Percentiles rank a stretch among this genome's conserved stretches.
phyloP scores from a whole-genome alignment of 768 basidiomycete genomes.

The Suillus clintonianus region DNA sequence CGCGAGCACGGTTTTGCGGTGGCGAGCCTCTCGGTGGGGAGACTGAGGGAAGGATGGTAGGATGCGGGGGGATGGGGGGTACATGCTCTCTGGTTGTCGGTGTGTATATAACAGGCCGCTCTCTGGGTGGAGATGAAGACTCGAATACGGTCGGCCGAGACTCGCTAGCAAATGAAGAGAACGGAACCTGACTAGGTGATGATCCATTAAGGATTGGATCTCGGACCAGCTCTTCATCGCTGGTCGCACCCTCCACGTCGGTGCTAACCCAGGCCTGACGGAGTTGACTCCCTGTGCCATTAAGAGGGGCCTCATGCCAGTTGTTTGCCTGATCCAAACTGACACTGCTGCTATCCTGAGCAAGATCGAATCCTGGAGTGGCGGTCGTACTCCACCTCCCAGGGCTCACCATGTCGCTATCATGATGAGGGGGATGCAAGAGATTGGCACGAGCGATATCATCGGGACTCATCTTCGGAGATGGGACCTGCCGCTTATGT shows the following conservation, averaged over 20 bases:
- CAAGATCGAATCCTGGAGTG: conserved; percentile 59
- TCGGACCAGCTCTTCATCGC: conserved; percentile 27
- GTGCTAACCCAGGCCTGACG: conserved; percentile 42
- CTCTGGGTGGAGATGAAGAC: conserved; percentile 15
- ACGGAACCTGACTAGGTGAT: conserved; percentile 17
- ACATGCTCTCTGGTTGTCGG: conserved; percentile 2
- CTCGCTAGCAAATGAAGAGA: conserved; percentile 10
- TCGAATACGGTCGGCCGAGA: conserved; percentile 10
- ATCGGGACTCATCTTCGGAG: conserved; percentile 28
- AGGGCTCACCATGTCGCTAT: conserved; percentile 43
- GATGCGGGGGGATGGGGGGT: conserved; percentile 9
- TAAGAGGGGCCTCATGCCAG: conserved; percentile 31
- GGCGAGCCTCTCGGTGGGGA: conserved; percentile 13
- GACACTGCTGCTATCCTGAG: conserved; percentile 13
- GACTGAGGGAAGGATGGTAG: conserved; percentile 2
- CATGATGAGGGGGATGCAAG: conserved; percentile 26
- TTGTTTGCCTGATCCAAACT: conserved; percentile 24
- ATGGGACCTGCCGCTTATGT: conserved; percentile 33
- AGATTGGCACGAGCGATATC: conserved; percentile 32
- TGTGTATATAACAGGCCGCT: conserved; percentile 12
- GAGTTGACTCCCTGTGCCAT: conserved; percentile 22
- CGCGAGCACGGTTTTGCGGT: conserved; percentile 10
- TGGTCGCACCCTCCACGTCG: conserved; percentile 39
- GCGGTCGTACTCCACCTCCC: conserved; percentile 77
- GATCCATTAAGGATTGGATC: conserved; percentile 15